Conservation (phyloP, 148 eudicot species). For the Simmondsia chinensis region DNA sequence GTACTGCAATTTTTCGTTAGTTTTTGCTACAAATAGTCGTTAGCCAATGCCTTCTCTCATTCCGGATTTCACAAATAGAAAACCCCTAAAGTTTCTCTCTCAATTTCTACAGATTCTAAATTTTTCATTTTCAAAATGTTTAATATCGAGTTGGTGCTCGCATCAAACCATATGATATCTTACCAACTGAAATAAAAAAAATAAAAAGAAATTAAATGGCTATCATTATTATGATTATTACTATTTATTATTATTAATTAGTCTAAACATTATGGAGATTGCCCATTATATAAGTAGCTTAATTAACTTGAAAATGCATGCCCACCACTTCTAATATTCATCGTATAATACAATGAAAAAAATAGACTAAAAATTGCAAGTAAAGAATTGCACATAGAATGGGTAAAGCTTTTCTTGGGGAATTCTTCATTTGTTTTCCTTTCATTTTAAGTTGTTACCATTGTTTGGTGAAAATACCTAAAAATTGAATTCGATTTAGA, state of each 20-base stretch:
- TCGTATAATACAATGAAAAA: too few relatives aligned
- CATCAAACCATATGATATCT: too few relatives aligned
- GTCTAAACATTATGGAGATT: neutral
- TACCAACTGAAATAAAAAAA: neutral
- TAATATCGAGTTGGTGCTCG: too few relatives aligned
- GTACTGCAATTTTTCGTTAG: too few relatives aligned
- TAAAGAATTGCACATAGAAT: conserved; percentile 12
- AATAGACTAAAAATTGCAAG: conserved; percentile 1
- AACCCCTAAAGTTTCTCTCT: too few relatives aligned
- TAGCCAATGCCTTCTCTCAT: too few relatives aligned
- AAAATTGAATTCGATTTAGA: too few relatives aligned
- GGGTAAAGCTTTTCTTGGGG: conserved; percentile 7
- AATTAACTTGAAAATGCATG: conserved; percentile 3
- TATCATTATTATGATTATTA: neutral
- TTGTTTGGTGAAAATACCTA: too few relatives aligned
- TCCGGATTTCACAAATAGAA: too few relatives aligned
- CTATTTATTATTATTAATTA: neutral
- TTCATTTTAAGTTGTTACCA: conserved; percentile 7
- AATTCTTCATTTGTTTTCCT: conserved; percentile 4
- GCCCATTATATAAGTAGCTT: neutral
- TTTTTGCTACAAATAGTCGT: too few relatives aligned
- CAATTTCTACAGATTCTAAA: too few relatives aligned
- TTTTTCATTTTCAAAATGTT: too few relatives aligned
- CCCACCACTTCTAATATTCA: neutral
- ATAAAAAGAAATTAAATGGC: neutral